Conservation (phyloP, 1,284 basidiomycete species). For the Cryptococcus floricola region DNA sequence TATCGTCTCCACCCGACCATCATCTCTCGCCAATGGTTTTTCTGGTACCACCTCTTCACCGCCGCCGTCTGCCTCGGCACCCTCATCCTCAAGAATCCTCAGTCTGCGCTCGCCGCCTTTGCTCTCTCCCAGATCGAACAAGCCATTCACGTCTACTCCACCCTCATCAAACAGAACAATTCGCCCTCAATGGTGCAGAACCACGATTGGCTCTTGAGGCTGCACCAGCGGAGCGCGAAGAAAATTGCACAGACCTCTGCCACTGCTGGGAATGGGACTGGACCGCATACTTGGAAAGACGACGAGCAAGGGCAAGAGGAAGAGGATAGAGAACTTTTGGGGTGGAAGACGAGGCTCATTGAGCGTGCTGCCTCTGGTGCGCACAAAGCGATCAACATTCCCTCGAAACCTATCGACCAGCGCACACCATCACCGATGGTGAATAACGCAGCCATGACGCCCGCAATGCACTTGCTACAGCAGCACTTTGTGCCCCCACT, state of each 20-base stretch:
- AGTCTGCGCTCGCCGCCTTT: conserved; percentile 21
- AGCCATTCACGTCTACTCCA: conserved; percentile 23
- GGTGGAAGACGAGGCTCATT: conserved; percentile 30
- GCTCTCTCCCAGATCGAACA: conserved; percentile 25
- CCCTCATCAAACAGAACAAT: conserved; percentile 17
- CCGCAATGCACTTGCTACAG: conserved; percentile 15
- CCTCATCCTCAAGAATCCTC: conserved; percentile 26
- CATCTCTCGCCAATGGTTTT: conserved; percentile 32
- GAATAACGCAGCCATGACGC: conserved; percentile 2
- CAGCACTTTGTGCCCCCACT: conserved; percentile 8
- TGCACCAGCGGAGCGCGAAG: conserved; percentile 16
- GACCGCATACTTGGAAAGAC: neutral
- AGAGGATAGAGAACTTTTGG: conserved; percentile 25
- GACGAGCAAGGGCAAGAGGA: conserved; percentile 3
- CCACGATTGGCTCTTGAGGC: conserved; percentile 26
- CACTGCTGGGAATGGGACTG: neutral
- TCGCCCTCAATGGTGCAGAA: conserved; percentile 22
- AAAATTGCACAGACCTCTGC: conserved; percentile 6
- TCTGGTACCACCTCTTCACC: conserved; percentile 36
- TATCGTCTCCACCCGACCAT: conserved; percentile 27
- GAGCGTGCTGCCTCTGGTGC: conserved; percentile 16
- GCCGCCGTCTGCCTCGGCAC: conserved; percentile 33
- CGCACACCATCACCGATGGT: neutral
- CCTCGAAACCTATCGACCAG: neutral
- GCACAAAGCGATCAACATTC: conserved; percentile 14